phyloP scores from a whole-genome alignment of 2,329 filamentous ascomycete species.

The Exutisphaerella laricina region DNA sequence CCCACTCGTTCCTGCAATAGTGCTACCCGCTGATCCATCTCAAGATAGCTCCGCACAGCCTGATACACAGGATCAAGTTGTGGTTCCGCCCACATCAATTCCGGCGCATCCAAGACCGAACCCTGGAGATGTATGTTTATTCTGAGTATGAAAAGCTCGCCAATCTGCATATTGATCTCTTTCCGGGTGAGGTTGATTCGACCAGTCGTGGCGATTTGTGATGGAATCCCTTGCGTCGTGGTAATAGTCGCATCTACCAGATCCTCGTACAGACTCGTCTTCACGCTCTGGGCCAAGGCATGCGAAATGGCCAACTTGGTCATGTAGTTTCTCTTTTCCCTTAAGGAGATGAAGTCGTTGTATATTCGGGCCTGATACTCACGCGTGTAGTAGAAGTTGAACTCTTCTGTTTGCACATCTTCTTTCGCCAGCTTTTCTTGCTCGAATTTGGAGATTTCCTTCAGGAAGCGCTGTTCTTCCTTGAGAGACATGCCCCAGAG shows the following conservation, averaged over 20 bases:
- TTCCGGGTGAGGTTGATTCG: slow-evolving; percentile 81
- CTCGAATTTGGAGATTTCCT: slow-evolving; percentile 92
- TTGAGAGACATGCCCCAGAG: slow-evolving; percentile 96
- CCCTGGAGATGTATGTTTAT: slow-evolving; percentile 99
- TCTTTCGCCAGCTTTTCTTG: slow-evolving; percentile 80
- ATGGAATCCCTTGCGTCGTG: slow-evolving; percentile 85
- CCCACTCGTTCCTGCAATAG: slow-evolving; percentile 84
- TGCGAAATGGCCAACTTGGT: slow-evolving; percentile 95
- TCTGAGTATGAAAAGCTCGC: slow-evolving; percentile 92
- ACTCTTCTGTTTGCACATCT: slow-evolving; percentile 91
- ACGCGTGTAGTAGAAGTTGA: slow-evolving; percentile 98
- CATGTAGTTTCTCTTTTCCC: slow-evolving; percentile 97
- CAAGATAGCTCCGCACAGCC: slow-evolving; percentile 88
- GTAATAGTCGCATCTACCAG: slow-evolving; percentile 91
- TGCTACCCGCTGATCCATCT: slow-evolving; percentile 94
- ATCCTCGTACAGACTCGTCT: slow-evolving; percentile 96
- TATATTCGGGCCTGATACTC: slow-evolving; percentile 99
- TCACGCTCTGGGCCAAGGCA: slow-evolving; percentile 90
- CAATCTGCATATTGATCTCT: slow-evolving; percentile 99
- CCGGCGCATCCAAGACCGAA: slow-evolving; percentile 90
- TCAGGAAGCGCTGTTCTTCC: slow-evolving; percentile 85
- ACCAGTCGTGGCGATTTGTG: slow-evolving; percentile 86
- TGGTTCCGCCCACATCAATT: slow-evolving; percentile 97
- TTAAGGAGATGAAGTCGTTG: slow-evolving; percentile 95
- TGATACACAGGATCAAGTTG: slow-evolving; percentile 95